A percentile compares a stretch with the other conserved stretches of the same genome.
phyloP scores from a whole-genome alignment of 2,329 filamentous ascomycete species.

The Fusarium domesticum region DNA sequence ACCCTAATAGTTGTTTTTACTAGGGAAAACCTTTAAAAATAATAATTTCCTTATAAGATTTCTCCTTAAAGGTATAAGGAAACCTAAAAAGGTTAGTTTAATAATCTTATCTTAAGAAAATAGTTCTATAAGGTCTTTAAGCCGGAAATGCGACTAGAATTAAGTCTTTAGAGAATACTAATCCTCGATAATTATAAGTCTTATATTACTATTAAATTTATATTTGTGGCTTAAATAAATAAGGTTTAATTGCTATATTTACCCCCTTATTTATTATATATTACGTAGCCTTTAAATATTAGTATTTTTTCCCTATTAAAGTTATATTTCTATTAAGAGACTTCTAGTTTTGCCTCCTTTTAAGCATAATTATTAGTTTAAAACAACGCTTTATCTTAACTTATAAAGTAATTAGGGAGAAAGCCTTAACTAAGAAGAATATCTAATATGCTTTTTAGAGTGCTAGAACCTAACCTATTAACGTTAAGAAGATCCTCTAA shows the following conservation, averaged over 20 bases:
- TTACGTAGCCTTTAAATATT: not conserved
- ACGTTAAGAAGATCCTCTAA: not conserved
- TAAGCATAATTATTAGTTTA: not conserved
- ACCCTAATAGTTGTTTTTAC: not conserved
- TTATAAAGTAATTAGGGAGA: not conserved
- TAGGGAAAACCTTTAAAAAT: not conserved
- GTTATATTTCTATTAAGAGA: not conserved
- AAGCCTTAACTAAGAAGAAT: not conserved
- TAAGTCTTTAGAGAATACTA: not conserved
- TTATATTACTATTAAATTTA: not conserved
- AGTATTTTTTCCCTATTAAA: not conserved
- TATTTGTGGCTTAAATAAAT: not conserved
- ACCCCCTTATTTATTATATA: not conserved
- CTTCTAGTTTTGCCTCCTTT: not conserved
- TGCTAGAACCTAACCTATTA: not conserved
- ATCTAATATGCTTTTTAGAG: not conserved
- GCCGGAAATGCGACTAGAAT: not conserved
- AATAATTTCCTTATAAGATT: not conserved
- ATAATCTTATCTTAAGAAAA: slow-evolving; percentile 1
- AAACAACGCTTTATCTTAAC: not conserved
- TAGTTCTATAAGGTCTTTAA: not conserved
- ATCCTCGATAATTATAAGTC: slow-evolving; percentile 3
- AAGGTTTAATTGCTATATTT: slow-evolving; percentile 3
- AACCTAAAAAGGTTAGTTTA: not conserved
- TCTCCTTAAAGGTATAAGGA: not conserved